Evolutionary conservation across 371 early-diverging fungal genomes (phyloP), one percentile per base, ranked within the genome.

Genomic region (Mucor plumbeus): DNA sequence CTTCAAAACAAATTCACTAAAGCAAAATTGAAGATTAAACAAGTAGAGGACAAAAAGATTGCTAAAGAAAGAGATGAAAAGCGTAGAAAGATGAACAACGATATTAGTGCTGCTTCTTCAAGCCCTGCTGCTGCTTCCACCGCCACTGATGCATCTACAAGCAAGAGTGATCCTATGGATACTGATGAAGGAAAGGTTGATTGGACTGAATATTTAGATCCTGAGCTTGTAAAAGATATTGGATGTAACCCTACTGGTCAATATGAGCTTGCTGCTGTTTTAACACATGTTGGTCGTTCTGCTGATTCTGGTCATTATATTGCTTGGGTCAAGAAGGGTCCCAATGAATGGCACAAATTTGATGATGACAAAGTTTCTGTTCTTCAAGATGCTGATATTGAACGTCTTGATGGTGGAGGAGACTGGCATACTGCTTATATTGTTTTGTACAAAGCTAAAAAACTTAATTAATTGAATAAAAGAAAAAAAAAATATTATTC

Each of bases 311-410:
- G 87, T 66, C 98, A 97, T 78, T 97, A 97, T 59, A 95, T 96
- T 69, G 94, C 84, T 8, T 98, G 97, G 97, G 92, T 91, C 15
- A 85, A 87, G 63, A 88, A 91, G 63, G 86, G 78, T n/a, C 65
- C 72, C 65, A 87, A 94, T 65, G 88, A 92, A 70, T 95, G 95
- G 95, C 86, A 88, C 78, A 95, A 97, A 75, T 99, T 91, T 73
- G 97, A 99, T 75, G 99, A 99, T 74, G 97, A 98, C 69, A 91
- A 92, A 59, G 98, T 99, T 7, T 90, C 92, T 5, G 84, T 88
- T 21, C 91, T 97, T 44, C 86, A 79, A 5, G 87, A 90, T 61
- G 92, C 91, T 36, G 99, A 98, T 34, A 94, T 99, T 63, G 77
- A 88, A 56, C 94, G 94, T 76, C 86, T 98, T 65, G 94, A 93